Conservation (phyloP, 768 basidiomycete genomes). For the Leccinellum rugosiceps region DNA sequence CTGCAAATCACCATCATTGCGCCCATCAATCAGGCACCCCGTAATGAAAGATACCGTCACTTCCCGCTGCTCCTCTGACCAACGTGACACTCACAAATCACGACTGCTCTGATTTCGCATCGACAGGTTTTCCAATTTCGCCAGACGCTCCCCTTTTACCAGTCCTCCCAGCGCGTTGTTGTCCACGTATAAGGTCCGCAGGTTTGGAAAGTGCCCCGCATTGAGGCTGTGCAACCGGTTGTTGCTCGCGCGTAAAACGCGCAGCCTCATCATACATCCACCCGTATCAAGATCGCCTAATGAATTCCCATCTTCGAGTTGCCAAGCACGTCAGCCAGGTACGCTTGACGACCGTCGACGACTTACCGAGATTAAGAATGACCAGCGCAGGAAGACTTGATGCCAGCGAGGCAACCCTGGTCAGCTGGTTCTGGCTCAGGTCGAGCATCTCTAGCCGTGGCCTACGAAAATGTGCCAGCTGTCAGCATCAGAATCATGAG, state of each 20-base stretch:
- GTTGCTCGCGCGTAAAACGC: constrained; percentile 81
- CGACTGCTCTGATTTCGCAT: constrained; percentile 83
- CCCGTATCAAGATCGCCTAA: constrained; percentile 54
- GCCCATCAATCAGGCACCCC: constrained; percentile 36
- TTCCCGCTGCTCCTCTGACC: constrained; percentile 24
- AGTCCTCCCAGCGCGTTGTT: constrained; percentile 62
- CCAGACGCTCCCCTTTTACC: constrained; percentile 52
- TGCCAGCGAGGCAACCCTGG: constrained; percentile 55
- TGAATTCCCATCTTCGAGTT: constrained; percentile 64
- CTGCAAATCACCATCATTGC: constrained; percentile 36
- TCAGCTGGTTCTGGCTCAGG: constrained; percentile 71
- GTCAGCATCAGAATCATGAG: constrained; percentile 6
- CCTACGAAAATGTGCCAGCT: constrained; percentile 28
- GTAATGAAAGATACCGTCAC: constrained; percentile 38
- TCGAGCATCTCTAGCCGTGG: constrained; percentile 78
- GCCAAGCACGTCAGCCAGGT: constrained; percentile 16
- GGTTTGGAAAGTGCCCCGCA: constrained; percentile 56
- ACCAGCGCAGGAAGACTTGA: constrained; percentile 56
- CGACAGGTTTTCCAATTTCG: constrained; percentile 85
- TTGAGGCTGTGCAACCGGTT: constrained; percentile 74
- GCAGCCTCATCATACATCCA: constrained; percentile 61
- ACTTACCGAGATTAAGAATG: constrained; percentile 82
- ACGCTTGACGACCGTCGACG: constrained; percentile 11
- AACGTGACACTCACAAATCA: constrained; percentile 58
- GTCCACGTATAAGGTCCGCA: constrained; percentile 93